Base-by-base conservation (phyloP, 176 grass and related monocot genomes). In the Eragrostis curvula region DNA sequence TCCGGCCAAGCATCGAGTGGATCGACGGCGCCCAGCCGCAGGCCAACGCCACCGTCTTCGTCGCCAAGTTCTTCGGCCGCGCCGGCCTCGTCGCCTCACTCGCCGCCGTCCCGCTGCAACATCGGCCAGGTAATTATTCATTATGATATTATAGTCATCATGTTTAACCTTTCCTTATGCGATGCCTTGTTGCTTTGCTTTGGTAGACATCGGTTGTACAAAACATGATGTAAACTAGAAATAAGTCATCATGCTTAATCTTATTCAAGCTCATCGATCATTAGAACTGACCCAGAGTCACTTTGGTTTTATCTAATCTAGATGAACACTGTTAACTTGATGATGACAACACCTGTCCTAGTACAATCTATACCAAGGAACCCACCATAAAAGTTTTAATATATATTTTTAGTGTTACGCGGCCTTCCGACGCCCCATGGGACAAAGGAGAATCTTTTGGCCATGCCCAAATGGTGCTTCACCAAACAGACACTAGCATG, bases 51-150 rank as follows among this genome's bases (percentile, higher is more conserved):
- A 97, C 94, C 84, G 86, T 93, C 73, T 97, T 97, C 81, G 94
- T 97, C 68, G 94, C 94, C 68, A 97, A 97, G 86, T 93, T 93
- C 83, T 97, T 93, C 84, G 94, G 94, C 89, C 94, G 94, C 79
- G 94, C 94, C 41, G 91, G 88, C 3, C 94, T 97, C 89, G 85
- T 97, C 68, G 78, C 91, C 50, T 89, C 88, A 18, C 88, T 97
- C 78, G 87, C 86, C 70, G 71, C 80, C 36, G 94, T 97, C 51
- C 87, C 89, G 30, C 72, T 86, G 12, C 80, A 81, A 17, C 88
- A 86, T 46, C 94, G 87, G 18, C 91, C 84, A 53, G 88, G 91
- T 72, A 50, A 24, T 71, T 27, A 0, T 14, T 23, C 55, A 23
- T 23, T 23, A 0, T 27, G 11, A 55, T 21, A n/a, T 55, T 21